Evolutionary conservation across 495 filamentous ascomycete species (phyloP).

Genomic region (Aspergillus avenaceus): DNA sequence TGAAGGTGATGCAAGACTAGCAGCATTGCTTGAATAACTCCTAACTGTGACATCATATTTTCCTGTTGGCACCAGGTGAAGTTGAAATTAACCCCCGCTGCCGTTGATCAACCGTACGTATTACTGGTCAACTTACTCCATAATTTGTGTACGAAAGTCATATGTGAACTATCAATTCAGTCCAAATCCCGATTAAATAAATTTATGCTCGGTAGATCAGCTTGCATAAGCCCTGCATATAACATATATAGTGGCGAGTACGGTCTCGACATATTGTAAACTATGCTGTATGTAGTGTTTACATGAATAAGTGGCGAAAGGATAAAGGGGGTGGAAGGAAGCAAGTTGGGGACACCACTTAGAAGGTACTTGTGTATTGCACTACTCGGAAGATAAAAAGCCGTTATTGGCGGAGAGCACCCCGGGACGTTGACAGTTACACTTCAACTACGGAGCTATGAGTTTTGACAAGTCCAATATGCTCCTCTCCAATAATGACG

Average conservation of each 20-base stretch:
- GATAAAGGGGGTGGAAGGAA: neutral
- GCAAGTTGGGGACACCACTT: too few species aligned
- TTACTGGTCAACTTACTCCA: neutral
- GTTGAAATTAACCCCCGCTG: neutral
- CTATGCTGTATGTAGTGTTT: neutral
- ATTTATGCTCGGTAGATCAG: conserved; percentile 9
- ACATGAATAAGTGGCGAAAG: neutral
- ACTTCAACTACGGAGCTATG: too few species aligned
- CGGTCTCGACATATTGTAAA: too few species aligned
- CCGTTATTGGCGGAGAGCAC: neutral
- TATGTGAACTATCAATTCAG: neutral
- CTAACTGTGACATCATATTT: neutral
- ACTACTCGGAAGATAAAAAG: too few species aligned
- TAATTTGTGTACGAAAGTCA: neutral
- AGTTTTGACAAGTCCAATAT: neutral
- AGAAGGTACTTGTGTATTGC: too few species aligned
- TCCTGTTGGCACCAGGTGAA: neutral
- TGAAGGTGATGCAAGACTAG: neutral
- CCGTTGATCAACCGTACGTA: neutral
- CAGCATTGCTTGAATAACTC: neutral
- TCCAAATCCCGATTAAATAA: conserved; percentile 4
- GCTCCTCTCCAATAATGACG: neutral
- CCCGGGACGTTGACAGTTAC: neutral
- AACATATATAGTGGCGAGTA: neutral
- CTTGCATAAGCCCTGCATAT: conserved; percentile 3